These are phyloP conservation scores for Populus davidiana DNA, from an alignment of 345 rosid genomes.

Conservation along the genomic window DNA sequence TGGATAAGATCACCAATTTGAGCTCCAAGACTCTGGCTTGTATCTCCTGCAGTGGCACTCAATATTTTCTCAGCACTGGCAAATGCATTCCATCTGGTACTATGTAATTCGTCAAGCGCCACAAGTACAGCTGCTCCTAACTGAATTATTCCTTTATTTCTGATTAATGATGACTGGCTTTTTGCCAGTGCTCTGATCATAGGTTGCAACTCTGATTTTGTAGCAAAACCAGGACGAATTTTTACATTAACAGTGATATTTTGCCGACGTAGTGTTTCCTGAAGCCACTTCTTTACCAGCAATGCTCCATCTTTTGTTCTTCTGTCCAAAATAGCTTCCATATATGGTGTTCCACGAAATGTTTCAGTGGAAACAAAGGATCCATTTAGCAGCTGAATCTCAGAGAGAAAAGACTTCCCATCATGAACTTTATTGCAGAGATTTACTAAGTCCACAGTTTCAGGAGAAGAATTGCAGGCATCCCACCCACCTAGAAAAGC, in stretches of 20 bases:
- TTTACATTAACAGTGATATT: conserved; percentile 54
- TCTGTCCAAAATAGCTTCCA: conserved; percentile 86
- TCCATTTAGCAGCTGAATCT: conserved; percentile 51
- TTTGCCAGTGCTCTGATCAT: conserved; percentile 64
- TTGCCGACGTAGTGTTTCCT: conserved; percentile 69
- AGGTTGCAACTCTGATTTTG: conserved; percentile 61
- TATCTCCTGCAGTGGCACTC: conserved; percentile 78
- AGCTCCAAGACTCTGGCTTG: conserved; percentile 90
- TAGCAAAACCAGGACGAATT: conserved; percentile 60
- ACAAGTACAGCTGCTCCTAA: conserved; percentile 65
- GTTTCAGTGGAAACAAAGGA: conserved; percentile 67
- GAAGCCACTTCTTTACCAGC: conserved; percentile 92
- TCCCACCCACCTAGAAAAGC: conserved; percentile 80
- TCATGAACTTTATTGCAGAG: conserved; percentile 25
- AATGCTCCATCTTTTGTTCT: conserved; percentile 78
- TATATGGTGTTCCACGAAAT: conserved; percentile 75
- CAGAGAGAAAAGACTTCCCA: conserved; percentile 31
- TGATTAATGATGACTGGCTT: conserved; percentile 58
- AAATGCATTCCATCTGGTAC: conserved; percentile 81
- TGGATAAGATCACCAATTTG: conserved; percentile 84
- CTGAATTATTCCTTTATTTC: conserved; percentile 83
- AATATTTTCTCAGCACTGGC: conserved; percentile 86
- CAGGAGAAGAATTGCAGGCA: conserved; percentile 37
- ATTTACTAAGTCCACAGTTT: conserved; percentile 33
- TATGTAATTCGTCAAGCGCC: conserved; percentile 62